phyloP scores from a whole-genome alignment of 2,329 filamentous ascomycete genomes.

The Chaetomium sp. region DNA sequence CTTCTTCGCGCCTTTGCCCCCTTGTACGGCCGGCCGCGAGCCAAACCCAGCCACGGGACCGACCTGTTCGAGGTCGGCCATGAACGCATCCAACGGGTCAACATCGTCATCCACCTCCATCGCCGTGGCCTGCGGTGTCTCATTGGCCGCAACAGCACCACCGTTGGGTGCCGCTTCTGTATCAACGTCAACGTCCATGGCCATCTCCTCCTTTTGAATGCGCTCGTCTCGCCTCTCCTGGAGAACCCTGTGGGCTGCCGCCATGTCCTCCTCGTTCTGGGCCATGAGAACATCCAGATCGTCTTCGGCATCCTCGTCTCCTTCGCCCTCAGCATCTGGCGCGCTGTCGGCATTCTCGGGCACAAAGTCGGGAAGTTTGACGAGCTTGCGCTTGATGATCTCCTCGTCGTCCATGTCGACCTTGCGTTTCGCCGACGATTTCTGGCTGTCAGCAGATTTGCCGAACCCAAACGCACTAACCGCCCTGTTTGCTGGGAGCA shows the following conservation, averaged over 20 bases:
- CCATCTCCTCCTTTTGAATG: constrained; percentile 43
- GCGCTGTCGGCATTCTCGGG: constrained; percentile 56
- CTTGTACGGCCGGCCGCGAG: constrained; percentile 28
- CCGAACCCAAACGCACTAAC: constrained; percentile 79
- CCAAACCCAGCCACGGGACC: constrained; percentile 33
- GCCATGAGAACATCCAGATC: constrained; percentile 57
- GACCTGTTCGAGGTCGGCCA: constrained; percentile 62
- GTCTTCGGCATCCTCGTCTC: constrained; percentile 63
- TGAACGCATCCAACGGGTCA: constrained; percentile 95
- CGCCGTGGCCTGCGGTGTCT: constrained; percentile 27
- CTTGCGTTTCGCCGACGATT: constrained; percentile 62
- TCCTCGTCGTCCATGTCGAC: constrained; percentile 87
- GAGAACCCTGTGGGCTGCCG: constrained; percentile 75
- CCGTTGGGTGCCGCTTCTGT: constrained; percentile 14
- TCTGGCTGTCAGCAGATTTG: constrained; percentile 61
- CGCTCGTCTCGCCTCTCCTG: constrained; percentile 77
- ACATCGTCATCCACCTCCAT: constrained; percentile 67
- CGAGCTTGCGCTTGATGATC: constrained; percentile 77
- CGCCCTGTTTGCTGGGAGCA: constrained; percentile 53
- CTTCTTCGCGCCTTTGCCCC: constrained; percentile 38
- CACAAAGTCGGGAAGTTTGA: constrained; percentile 75
- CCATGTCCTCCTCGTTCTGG: constrained; percentile 79
- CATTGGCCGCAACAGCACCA: constrained; percentile 21
- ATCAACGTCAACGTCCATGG: constrained; percentile 39
- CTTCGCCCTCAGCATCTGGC: constrained; percentile 53